Conservation (phyloP, 2,329 filamentous ascomycete genomes). For the Bipolaris sorokiniana region DNA sequence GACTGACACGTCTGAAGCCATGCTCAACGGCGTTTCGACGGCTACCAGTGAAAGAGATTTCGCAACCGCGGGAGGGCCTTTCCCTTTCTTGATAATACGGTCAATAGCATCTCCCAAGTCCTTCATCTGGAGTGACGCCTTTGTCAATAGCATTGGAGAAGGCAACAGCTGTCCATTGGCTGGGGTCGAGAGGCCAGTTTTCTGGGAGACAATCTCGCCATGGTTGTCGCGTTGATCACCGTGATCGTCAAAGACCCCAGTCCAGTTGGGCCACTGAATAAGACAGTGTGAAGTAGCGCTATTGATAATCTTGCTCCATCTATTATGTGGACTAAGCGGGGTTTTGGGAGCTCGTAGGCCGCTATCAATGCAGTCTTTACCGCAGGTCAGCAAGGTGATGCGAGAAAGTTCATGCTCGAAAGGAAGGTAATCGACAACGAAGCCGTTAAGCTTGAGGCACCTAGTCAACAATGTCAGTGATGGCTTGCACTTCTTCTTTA, state of each 20-base stretch:
- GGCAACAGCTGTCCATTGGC: conserved; percentile 3
- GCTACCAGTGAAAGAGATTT: background rate
- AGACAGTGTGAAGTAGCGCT: conserved; percentile 28
- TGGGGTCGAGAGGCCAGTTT: conserved; percentile 18
- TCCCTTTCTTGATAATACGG: background rate
- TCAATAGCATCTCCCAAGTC: conserved; percentile 13
- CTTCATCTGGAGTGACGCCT: conserved; percentile 13
- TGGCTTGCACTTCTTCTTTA: background rate
- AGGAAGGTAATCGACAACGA: conserved; percentile 42
- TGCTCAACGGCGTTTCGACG: background rate
- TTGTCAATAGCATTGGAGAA: conserved; percentile 10
- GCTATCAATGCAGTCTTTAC: conserved; percentile 36
- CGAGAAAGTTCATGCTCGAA: conserved; percentile 36
- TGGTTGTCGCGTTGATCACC: conserved; percentile 27
- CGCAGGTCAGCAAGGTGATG: conserved; percentile 33
- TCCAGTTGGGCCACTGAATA: conserved; percentile 37
- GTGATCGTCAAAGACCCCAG: conserved; percentile 30
- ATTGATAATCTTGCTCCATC: conserved; percentile 25
- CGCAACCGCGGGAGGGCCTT: background rate
- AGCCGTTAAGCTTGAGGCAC: conserved; percentile 41
- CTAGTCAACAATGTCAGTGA: conserved; percentile 6
- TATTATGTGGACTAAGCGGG: conserved; percentile 13
- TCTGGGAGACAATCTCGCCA: conserved; percentile 22
- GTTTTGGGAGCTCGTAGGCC: conserved; percentile 36
- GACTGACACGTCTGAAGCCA: conserved; percentile 18